phyloP scores from a whole-genome alignment of 441 rosid species.

The Arabidopsis hybrid region DNA sequence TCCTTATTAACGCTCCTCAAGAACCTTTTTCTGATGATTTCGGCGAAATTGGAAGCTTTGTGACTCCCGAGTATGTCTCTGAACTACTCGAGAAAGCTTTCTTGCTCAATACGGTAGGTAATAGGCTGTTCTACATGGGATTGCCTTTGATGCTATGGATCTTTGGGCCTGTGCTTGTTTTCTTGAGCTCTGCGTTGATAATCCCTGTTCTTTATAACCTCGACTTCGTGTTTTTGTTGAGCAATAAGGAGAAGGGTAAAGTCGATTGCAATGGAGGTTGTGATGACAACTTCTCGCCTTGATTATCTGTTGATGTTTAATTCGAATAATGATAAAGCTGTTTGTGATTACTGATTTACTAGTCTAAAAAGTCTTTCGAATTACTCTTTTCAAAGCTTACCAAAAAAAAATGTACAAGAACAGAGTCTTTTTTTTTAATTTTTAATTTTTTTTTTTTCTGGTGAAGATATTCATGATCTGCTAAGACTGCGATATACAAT shows the following conservation, averaged over 20 bases:
- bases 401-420: too few species aligned
- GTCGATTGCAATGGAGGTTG: conserved; percentile 40
- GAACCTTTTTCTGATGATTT: conserved; percentile 34
- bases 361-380: not conserved
- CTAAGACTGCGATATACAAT: too few species aligned
- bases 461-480: not conserved
- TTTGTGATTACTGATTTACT: not conserved
- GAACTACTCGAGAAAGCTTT: conserved; percentile 75
- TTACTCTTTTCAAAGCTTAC: not conserved
- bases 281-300: conserved; percentile 34
- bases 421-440: too few species aligned
- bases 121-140: conserved; percentile 77
- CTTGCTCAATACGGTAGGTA: conserved; percentile 75
- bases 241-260: conserved; percentile 44
- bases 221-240: conserved; percentile 56
- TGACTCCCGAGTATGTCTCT: conserved; percentile 61
- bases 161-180: conserved; percentile 82
- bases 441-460: not conserved
- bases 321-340: conserved; percentile 21
- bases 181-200: conserved; percentile 64
- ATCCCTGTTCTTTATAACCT: conserved; percentile 82
- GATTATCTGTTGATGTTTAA: conserved; percentile 3
- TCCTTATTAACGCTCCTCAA: conserved; percentile 76
- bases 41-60: conserved; percentile 37
- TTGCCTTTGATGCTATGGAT: conserved; percentile 89